Conservation (phyloP, 2,329 filamentous ascomycete genomes). For the Dissoconium aciculare region DNA sequence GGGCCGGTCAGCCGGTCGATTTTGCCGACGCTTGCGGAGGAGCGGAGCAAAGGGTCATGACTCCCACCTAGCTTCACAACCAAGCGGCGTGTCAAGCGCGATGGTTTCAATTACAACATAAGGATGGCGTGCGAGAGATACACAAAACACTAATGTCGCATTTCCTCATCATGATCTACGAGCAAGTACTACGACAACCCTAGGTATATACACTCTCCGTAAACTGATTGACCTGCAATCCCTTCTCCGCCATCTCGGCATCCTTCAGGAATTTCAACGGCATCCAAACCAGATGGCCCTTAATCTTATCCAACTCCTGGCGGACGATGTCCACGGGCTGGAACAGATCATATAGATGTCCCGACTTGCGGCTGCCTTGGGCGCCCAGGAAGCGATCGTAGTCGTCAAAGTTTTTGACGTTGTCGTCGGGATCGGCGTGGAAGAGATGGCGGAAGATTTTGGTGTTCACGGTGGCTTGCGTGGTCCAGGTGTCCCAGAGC, state of each 20-base stretch:
- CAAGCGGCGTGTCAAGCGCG: too few species aligned
- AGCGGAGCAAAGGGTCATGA: too few species aligned
- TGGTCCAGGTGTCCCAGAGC: slow-evolving; percentile 52
- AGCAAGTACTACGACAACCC: too few species aligned
- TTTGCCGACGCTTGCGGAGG: too few species aligned
- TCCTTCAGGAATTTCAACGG: slow-evolving; percentile 75
- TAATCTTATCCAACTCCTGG: slow-evolving; percentile 58
- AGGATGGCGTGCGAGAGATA: too few species aligned
- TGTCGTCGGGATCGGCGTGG: slow-evolving; percentile 77
- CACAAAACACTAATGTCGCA: too few species aligned
- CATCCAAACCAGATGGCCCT: slow-evolving; percentile 86
- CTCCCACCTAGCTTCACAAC: too few species aligned
- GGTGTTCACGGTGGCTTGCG: slow-evolving; percentile 55
- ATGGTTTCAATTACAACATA: too few species aligned
- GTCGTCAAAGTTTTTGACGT: slow-evolving; percentile 77
- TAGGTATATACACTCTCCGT: slow-evolving; percentile 79
- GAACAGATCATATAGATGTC: slow-evolving; percentile 74
- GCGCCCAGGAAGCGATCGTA: slow-evolving; percentile 66
- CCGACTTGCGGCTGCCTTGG: slow-evolving; percentile 47
- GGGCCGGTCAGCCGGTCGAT: too few species aligned
- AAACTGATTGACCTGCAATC: slow-evolving; percentile 68
- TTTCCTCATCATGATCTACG: too few species aligned
- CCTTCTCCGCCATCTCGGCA: slow-evolving; percentile 77
- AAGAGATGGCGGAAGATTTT: slow-evolving; percentile 64
- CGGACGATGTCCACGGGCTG: slow-evolving; percentile 59